Base-by-base conservation (phyloP, 805 yeast genomes). In the Pichia membranifaciens region DNA sequence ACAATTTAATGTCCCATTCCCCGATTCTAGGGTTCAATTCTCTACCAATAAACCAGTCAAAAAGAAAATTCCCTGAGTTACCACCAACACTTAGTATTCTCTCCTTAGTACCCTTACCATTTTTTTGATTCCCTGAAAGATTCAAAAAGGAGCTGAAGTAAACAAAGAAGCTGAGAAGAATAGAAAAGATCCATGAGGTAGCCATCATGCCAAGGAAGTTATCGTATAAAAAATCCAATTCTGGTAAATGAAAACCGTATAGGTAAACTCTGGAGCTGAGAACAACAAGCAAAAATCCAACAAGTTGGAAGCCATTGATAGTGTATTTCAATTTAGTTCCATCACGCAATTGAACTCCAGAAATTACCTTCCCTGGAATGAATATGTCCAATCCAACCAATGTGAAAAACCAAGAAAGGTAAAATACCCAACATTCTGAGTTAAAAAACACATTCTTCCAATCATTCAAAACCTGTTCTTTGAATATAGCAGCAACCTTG, bases 41-140 rank as follows among this genome's bases (percentile, higher is more conserved):
- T 51, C 99, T 80, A 28, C 99, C 99, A 61, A 93, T 89, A 61
- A 89, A 93, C 97, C 96, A 90, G 60, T 93, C 96, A 61, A 86
- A 91, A 9, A 91, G 56, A 0, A 66, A 55, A 54, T 77, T 81
- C 0, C 87, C 86, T 0, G 95, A 74, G 67, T 91, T 91, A 3
- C 99, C 99, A 39, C 93, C 93, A 35, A 76, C 64, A 0, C 97
- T 90, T 44, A 93, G 71, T 35, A 93, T 79, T 53, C 86, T 72
- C 58, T 87, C 93, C 10, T 69, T 70, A 0, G 82, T 77, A 0
- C 74, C 76, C 4, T 57, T 47, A 5, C 82, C 83, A 59, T 83
- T 84, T 5, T 49, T 68, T 57, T 31, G 58, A 53, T 65, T 22
- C 9, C 29, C 37, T 3, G 15, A 41, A 35, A 80, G 64, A 13